Base-by-base conservation (phyloP, 179 eudicot genomes). In the Silene coronaria region DNA sequence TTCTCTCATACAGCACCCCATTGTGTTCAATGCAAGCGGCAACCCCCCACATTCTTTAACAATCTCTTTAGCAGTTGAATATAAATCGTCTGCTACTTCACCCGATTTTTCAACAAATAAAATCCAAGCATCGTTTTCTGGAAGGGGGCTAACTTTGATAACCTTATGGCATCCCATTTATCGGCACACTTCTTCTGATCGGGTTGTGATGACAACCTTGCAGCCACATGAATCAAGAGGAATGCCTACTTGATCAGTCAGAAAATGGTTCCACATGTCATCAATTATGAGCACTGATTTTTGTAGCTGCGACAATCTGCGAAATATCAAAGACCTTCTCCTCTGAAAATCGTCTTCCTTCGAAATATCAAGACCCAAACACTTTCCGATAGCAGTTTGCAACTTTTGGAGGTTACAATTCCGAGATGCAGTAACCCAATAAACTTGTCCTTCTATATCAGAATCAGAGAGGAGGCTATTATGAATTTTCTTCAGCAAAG, bases 21-120 rank as follows among this genome's bases (percentile, higher is more conserved):
- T 70, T 1, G 61, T 63, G 23, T 70, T 61, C 67, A 62, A 59
- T 16, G 75, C 80, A 60, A 77, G 75, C 16, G 80, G 80, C 58
- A 70, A 28, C 48, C 75, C 21, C 16, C 32, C 19, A 28, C 79
- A 77, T 27, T 77, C 27, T 4, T 70, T 8, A 69, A 55, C 70
- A 28, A 77, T 42, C n/a, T 22, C 69, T 32, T 7, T 16, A 14
- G 45, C 69, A 28, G 8, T 27, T 6, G 38, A 4, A 65, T 1
- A 0, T 30, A 65, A 30, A 32, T 30, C 1, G n/a, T 5, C 1
- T 4, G 42, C 45, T 27, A 65, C 22, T 28, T 6, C 6, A 10
- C 69, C 69, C 12, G 21, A 30, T 7, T 58, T 27, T 4, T 57
- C 51, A 14, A 23, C 68, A 38, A 73, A 73, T 48, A 73, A 73